phyloP scores from a whole-genome alignment of 192 early-diverging fungal species.

The Diversispora eburnea region DNA sequence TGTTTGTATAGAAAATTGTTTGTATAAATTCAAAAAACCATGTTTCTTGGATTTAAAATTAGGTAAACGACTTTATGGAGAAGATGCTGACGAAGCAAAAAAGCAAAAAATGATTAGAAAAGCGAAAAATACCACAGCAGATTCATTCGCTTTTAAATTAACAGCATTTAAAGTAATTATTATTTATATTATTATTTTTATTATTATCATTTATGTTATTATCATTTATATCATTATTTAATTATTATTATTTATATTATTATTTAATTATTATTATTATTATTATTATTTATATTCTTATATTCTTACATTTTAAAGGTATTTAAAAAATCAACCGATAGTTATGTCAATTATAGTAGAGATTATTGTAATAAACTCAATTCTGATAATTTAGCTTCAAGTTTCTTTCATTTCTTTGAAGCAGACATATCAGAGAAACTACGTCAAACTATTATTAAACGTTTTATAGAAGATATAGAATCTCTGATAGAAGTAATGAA shows the following conservation, averaged over 20 bases:
- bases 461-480: slow-evolving; percentile 56
- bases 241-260: not conserved
- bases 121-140: slow-evolving; percentile 65
- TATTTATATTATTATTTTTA: not conserved
- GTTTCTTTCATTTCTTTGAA: slow-evolving; percentile 64
- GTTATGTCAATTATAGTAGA: slow-evolving; percentile 45
- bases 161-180: slow-evolving; percentile 64
- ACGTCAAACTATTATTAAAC: slow-evolving; percentile 52
- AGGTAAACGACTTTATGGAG: slow-evolving; percentile 72
- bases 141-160: slow-evolving; percentile 60
- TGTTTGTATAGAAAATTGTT: slow-evolving; percentile 76
- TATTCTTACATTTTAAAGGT: slow-evolving; percentile 39
- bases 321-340: slow-evolving; percentile 41
- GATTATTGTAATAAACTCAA: slow-evolving; percentile 55
- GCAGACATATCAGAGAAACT: slow-evolving; percentile 45
- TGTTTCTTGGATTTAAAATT: slow-evolving; percentile 89
- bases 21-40: slow-evolving; percentile 62
- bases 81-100: slow-evolving; percentile 71
- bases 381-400: slow-evolving; percentile 50
- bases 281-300: not conserved
- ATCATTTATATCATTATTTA: slow-evolving; percentile 25
- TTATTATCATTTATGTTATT: not conserved
- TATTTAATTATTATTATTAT: slow-evolving; percentile 27
- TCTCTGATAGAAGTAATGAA: slow-evolving; percentile 57
- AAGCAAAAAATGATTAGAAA: slow-evolving; percentile 57